Evolutionary conservation across 2,329 filamentous ascomycete species (phyloP), one percentile per base, ranked within the genome.

Genomic region (Cytospora mali): DNA sequence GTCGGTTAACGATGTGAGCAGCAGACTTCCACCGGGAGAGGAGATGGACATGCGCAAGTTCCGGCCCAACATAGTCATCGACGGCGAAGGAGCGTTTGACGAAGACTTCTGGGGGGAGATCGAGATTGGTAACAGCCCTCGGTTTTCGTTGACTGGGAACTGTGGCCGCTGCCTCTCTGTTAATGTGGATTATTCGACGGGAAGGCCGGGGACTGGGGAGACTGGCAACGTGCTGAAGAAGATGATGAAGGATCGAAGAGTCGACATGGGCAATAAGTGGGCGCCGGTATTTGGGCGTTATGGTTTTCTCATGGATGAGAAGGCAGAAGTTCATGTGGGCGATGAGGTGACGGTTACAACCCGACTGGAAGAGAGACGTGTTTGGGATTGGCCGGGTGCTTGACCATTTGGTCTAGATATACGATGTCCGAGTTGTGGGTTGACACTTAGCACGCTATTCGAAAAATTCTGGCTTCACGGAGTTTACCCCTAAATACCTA

Each of bases 91-190:
- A 11, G 75, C 84, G 1, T 93, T 84, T 71, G 87, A 88, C 14
- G 89, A 93, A 72, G 90, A 93, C 71, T 91, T 83, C 70, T 93
- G 89, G 90, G 83, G 77, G 3, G 85, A 88, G 69, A 73, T 92
- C 35, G 73, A 73, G 18, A 72, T 89, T 46, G 69, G 70, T 0
- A 65, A 64, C 4, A 59, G 64, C 7, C 70, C 72, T 6, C 76
- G 75, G 48, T 76, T 92, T 7, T 71, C 82, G 6, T 76, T 92
- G 31, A 92, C 88, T 35, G 85, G 84, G 57, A 90, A 92, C 72
- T 93, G 89, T 71, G 82, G 80, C 35, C 80, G 90, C 46, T 93
- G 90, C 73, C 76, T 79, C 31, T 90, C 87, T 64, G 76, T 92
- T 65, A 92, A 91, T 73, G 84, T 93, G 62, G 87, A 92, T 75